Evolutionary conservation across 495 filamentous ascomycete genomes (phyloP), one percentile per base, ranked within the genome.

Genomic region (Neurospora sp.): DNA sequence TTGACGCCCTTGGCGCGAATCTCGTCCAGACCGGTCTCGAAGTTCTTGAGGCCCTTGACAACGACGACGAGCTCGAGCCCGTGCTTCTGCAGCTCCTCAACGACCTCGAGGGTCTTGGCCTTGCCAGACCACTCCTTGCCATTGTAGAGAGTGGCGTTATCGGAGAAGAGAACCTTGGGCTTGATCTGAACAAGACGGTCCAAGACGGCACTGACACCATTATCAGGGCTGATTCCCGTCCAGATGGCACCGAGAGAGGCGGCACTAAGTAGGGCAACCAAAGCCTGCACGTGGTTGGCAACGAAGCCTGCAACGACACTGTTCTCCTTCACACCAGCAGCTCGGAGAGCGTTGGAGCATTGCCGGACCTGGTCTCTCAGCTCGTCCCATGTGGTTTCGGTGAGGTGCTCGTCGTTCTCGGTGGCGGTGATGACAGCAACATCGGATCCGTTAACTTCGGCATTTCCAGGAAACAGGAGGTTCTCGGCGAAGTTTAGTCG

Each of bases 401-500:
- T 84, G 77, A 91, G 88, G 39, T 93, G 84, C 35, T 84, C 84
- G 8, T 86, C 87, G 31, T 81, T 73, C 81, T 96, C 93, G 12
- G 92, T 94, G 7, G 86, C 92, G 44, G 89, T 90, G 76, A 96
- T 90, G 35, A 94, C 83, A 31, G 93, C 93, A 72, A 89, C 83
- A 69, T 90, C 88, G 73, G 88, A 82, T 35, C 89, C 88, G 23
- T 86, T 79, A 48, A 84, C 73, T 6, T 77, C 70, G 31, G 72
- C 77, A 59, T 85, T 85, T 16, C 84, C 82, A 6, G 94, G 94
- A 79, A 89, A 97, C 8, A 98, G 87, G 39, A 98, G 86, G 81
- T 98, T 98, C 83, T 97, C 92, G 31, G 94, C 93, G 80, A 97
- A 97, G 78, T 98, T 98, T 72, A 97, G 83, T 69, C 83, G 89